These are phyloP conservation scores for Colletotrichum gigasporum DNA, from an alignment of 2,329 filamentous ascomycete genomes.

Conservation along the genomic window DNA sequence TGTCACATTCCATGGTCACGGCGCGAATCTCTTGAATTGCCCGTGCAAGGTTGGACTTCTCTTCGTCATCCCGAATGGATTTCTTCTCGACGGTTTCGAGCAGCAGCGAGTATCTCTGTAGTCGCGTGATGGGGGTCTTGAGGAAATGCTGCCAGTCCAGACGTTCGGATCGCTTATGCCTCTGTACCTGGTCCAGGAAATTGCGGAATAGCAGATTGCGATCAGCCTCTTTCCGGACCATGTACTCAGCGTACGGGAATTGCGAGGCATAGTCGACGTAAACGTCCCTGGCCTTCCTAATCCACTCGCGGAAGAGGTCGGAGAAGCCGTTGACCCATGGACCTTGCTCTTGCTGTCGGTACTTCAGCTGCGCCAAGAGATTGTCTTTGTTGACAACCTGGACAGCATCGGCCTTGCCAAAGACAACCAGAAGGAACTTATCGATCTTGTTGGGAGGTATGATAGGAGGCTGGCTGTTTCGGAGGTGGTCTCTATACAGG, in stretches of 20 bases:
- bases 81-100: constrained; percentile 85
- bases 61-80: constrained; percentile 84
- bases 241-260: constrained; percentile 84
- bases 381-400: constrained; percentile 93
- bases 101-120: constrained; percentile 90
- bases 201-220: constrained; percentile 86
- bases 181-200: constrained; percentile 83
- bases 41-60: constrained; percentile 83
- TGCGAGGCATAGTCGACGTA: constrained; percentile 93
- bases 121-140: constrained; percentile 89
- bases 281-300: constrained; percentile 86
- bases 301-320: constrained; percentile 98
- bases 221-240: constrained; percentile 85
- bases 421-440: constrained; percentile 85
- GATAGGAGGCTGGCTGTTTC: constrained; percentile 78
- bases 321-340: constrained; percentile 95
- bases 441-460: constrained; percentile 81
- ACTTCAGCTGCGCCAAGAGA: constrained; percentile 92
- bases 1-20: constrained; percentile 90
- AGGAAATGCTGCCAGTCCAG: constrained; percentile 95
- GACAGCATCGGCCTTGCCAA: constrained; percentile 89
- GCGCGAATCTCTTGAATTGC: constrained; percentile 92
- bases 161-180: constrained; percentile 81
- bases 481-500: constrained; percentile 85
- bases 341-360: constrained; percentile 94